Evolutionary conservation across 2,329 filamentous ascomycete genomes (phyloP).

Genomic region (Berkeleyomyces basicola): DNA sequence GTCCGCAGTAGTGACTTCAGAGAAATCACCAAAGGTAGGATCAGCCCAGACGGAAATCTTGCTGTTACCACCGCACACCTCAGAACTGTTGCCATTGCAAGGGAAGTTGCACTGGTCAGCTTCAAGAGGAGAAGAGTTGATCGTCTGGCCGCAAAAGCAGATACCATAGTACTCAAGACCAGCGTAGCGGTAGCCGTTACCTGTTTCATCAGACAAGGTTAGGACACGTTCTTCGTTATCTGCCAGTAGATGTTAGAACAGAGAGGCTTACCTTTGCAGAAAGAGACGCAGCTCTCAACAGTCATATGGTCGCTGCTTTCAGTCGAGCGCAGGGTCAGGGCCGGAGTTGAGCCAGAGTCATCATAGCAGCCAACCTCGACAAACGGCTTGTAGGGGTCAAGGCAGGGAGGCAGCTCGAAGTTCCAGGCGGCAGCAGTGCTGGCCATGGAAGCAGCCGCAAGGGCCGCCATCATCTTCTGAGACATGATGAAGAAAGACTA

Average conservation of each 20-base stretch:
- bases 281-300: slow-evolving; percentile 29
- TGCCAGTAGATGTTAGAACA: not conserved
- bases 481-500: slow-evolving; percentile 19
- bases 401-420: slow-evolving; percentile 29
- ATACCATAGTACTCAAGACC: slow-evolving; percentile 34
- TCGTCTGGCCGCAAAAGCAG: slow-evolving; percentile 36
- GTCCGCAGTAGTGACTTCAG: slow-evolving; percentile 29
- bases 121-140: slow-evolving; percentile 34
- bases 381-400: slow-evolving; percentile 30
- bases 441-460: slow-evolving; percentile 25
- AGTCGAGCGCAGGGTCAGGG: slow-evolving; percentile 28
- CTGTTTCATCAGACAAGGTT: slow-evolving; percentile 15
- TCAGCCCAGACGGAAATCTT: slow-evolving; percentile 33
- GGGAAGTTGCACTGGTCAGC: slow-evolving; percentile 40
- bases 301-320: slow-evolving; percentile 27
- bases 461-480: slow-evolving; percentile 20
- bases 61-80: slow-evolving; percentile 31
- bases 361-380: slow-evolving; percentile 34
- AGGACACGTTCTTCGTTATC: not conserved
- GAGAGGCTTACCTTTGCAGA: slow-evolving; percentile 29
- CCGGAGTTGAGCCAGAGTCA: slow-evolving; percentile 18
- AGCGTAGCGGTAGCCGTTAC: slow-evolving; percentile 34
- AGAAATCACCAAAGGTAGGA: slow-evolving; percentile 29
- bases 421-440: slow-evolving; percentile 26
- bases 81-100: slow-evolving; percentile 29